Evolutionary conservation across 129 eudicot genomes (phyloP).

Genomic region (Calendula officinalis): DNA sequence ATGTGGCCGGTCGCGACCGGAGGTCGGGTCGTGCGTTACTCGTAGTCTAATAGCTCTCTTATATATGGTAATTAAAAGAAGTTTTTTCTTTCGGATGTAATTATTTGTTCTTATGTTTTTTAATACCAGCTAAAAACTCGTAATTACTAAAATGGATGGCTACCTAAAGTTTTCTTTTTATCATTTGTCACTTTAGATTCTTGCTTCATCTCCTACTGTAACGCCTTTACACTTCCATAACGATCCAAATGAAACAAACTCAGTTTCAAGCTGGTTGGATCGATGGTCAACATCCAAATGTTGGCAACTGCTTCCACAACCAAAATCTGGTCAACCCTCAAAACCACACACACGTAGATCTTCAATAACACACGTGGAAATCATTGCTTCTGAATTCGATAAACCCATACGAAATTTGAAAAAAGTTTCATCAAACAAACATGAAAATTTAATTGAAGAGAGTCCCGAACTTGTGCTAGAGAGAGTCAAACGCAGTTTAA

Average conservation of each 20-base stretch:
- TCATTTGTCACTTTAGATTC: slow-evolving; percentile 37
- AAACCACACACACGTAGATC: slow-evolving; percentile 26
- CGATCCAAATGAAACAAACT: slow-evolving; percentile 40
- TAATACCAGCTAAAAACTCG: too few relatives aligned
- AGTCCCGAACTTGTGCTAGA: slow-evolving; percentile 44
- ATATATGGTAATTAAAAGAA: too few relatives aligned
- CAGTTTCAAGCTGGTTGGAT: slow-evolving; percentile 46
- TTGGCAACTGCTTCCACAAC: slow-evolving; percentile 41
- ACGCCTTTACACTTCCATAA: slow-evolving; percentile 49
- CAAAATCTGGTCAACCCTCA: slow-evolving; percentile 16
- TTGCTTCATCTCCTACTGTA: slow-evolving; percentile 33
- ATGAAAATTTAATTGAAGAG: slow-evolving; percentile 33
- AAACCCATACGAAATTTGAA: slow-evolving; percentile 33
- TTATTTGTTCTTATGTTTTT: background rate
- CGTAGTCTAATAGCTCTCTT: too few relatives aligned
- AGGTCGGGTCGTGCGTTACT: too few relatives aligned
- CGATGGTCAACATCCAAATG: slow-evolving; percentile 50
- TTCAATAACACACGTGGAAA: slow-evolving; percentile 31
- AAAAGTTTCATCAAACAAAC: slow-evolving; percentile 21
- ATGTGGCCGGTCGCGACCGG: too few relatives aligned
- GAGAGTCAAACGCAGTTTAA: slow-evolving; percentile 43
- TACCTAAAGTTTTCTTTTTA: background rate
- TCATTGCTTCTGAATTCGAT: slow-evolving; percentile 39
- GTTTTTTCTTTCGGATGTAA: too few relatives aligned
- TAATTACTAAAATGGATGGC: too few relatives aligned